A percentile compares a stretch with the other conserved stretches of the same genome.
Evolutionary conservation across 305 asterid genomes (phyloP).

Genomic region (Fraxinus platypoda): DNA sequence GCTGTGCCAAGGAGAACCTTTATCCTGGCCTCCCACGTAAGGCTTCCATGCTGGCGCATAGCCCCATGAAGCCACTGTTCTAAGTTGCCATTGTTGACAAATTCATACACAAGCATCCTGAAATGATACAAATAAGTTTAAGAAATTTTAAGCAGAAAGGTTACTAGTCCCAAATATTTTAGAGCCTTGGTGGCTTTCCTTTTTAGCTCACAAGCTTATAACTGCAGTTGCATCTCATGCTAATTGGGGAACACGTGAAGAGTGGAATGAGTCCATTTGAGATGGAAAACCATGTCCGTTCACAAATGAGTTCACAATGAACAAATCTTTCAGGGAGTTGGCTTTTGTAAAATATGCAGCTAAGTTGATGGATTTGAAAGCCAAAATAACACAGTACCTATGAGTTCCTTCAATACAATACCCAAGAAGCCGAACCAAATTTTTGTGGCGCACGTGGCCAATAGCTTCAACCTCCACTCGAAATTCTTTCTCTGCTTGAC

Average conservation of each 20-base stretch:
- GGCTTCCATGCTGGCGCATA: conserved; percentile 47
- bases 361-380: neutral
- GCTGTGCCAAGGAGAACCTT: conserved; percentile 96
- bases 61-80: conserved; percentile 66
- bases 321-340: neutral
- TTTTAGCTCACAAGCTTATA: neutral
- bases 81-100: conserved; percentile 50
- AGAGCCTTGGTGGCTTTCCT: neutral
- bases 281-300: neutral
- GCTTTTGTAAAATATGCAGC: neutral
- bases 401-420: conserved; percentile 97
- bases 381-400: conserved; percentile 44
- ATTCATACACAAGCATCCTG: conserved; percentile 57
- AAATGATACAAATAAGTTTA: conserved; percentile 37
- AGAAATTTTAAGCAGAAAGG: conserved; percentile 24
- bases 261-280: neutral
- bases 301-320: neutral
- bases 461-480: conserved; percentile 95
- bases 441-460: conserved; percentile 92
- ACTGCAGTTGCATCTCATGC: neutral
- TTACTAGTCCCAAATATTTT: conserved; percentile 22
- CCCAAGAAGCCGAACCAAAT: conserved; percentile 92
- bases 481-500: conserved; percentile 97
- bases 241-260: neutral
- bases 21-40: conserved; percentile 68